These are phyloP conservation scores for Neurospora intermedia DNA, from an alignment of 495 filamentous ascomycete species.

Conservation along the genomic window DNA sequence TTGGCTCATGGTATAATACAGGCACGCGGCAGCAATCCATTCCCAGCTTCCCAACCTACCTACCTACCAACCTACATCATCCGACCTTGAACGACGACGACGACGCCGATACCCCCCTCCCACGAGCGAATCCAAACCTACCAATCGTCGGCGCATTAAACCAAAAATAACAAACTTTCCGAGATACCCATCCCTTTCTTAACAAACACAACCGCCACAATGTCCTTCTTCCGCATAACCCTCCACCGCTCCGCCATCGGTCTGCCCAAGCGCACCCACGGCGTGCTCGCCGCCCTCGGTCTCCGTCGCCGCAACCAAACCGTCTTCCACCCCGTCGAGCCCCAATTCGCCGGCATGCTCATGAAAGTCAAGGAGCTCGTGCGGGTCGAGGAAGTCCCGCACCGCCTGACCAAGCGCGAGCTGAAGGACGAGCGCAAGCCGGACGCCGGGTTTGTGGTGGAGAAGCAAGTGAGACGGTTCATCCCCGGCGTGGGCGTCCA, in stretches of 20 bases:
- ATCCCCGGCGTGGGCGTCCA: not conserved
- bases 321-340: conserved; percentile 83
- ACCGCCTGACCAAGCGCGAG: conserved; percentile 57
- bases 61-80: not conserved
- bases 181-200: too few species aligned
- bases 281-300: conserved; percentile 80
- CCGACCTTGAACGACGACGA: not conserved
- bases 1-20: not conserved
- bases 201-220: conserved; percentile 27
- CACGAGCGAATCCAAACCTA: not conserved
- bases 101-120: not conserved
- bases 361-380: conserved; percentile 97
- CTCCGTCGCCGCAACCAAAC: conserved; percentile 77
- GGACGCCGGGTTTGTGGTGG: conserved; percentile 76
- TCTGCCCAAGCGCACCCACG: conserved; percentile 68
- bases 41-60: too few species aligned
- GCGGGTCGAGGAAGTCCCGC: conserved; percentile 70
- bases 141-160: not conserved
- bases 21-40: not conserved
- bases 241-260: conserved; percentile 90
- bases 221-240: conserved; percentile 93
- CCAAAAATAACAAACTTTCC: not conserved
- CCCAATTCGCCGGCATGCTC: conserved; percentile 84
- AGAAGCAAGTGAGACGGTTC: conserved; percentile 34
- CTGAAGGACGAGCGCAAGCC: conserved; percentile 64